Evolutionary conservation across 2,329 filamentous ascomycete species (phyloP).

Genomic region (Penicillium sclerotiorum): DNA sequence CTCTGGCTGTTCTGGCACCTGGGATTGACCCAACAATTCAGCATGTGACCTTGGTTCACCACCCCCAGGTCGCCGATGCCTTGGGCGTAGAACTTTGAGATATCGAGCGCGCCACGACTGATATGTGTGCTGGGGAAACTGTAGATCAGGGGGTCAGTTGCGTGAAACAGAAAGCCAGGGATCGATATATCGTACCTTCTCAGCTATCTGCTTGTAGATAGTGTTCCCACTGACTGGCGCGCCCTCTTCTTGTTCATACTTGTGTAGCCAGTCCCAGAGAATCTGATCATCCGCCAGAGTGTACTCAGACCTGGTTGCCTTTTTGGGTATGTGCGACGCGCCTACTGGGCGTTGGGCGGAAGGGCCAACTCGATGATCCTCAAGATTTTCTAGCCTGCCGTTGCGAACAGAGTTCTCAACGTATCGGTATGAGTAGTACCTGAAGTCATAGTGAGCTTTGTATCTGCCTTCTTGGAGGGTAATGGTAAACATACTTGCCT

Average conservation of each 20-base stretch:
- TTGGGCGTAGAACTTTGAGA: constrained; percentile 42
- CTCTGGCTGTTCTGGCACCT: neutral
- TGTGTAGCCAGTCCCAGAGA: constrained; percentile 49
- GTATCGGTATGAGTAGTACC: constrained; percentile 60
- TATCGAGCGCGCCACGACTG: constrained; percentile 55
- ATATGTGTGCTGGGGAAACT: constrained; percentile 50
- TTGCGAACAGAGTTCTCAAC: constrained; percentile 58
- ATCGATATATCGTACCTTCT: constrained; percentile 32
- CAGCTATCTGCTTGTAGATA: constrained; percentile 49
- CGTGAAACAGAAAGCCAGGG: neutral
- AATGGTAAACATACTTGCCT: constrained; percentile 45
- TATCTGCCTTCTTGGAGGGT: neutral
- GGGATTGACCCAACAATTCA: neutral
- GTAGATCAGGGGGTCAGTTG: constrained; percentile 1
- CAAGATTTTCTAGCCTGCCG: constrained; percentile 52
- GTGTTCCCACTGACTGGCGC: constrained; percentile 43
- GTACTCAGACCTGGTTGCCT: constrained; percentile 36
- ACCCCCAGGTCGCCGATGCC: constrained; percentile 37
- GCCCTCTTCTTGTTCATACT: constrained; percentile 33
- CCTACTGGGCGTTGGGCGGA: constrained; percentile 48
- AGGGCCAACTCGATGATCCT: constrained; percentile 52
- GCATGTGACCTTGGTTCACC: constrained; percentile 2
- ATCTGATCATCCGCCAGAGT: constrained; percentile 49
- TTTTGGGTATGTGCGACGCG: constrained; percentile 41
- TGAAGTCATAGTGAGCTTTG: constrained; percentile 21